Base-by-base conservation (phyloP, 2,329 filamentous ascomycete species). In the Aspergillus sp. region DNA sequence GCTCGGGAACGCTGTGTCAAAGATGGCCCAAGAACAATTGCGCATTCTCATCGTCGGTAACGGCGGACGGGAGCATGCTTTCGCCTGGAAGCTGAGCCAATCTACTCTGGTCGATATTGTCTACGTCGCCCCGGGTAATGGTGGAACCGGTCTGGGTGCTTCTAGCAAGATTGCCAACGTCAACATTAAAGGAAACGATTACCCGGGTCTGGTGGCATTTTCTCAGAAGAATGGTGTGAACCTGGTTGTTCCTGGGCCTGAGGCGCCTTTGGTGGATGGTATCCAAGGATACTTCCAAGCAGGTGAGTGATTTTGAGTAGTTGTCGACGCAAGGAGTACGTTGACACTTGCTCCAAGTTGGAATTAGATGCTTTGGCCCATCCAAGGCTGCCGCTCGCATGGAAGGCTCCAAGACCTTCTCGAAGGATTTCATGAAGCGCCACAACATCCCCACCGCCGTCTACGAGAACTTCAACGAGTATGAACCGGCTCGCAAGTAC, bases 371-470 rank as follows among this genome's bases (percentile, higher is more conserved):
- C 67, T 97, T 96, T 61, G 93, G 91, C 2, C 93, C 93, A 5
- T 86, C 83, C 45, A 83, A 86, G 69, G 81, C 82, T 39, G 91
- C 93, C 19, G 90, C 93, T 12, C 79, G 81, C 36, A 88, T 98
- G 79, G 93, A 98, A 70, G 93, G 93, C 47, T 94, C 88, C 72
- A 98, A 98, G 75, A 88, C 91, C 8, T 97, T 94, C 67, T 90
- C 88, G 49, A 98, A 98, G 66, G 90, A 97, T 67, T 97, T 97
- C 64, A 98, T 97, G 93, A 85, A 86, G 68, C 83, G 85, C 53
- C 82, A 95, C 70, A 78, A 79, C 58, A 95, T 98, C 57, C 90
- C 91, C 32, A 97, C 93, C 1, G 93, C 93, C 11, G 82, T 80
- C 33, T 97, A 95, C 71, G 81, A 85, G 66, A 96, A 94, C 72